Conservation (phyloP, 371 early-diverging fungal genomes). For the Mucor indicus region DNA sequence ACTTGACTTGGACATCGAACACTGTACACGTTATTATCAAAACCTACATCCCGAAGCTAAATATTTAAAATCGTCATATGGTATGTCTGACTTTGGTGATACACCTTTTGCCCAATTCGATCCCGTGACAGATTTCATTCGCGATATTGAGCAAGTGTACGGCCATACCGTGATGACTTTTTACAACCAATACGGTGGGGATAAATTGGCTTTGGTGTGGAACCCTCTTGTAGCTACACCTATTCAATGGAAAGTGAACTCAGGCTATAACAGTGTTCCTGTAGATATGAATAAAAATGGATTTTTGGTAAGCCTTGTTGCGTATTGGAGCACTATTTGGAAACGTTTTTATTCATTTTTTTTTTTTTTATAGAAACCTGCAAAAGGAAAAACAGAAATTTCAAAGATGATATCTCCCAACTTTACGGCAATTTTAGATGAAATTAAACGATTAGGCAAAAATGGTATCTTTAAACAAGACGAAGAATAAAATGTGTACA, state of each 20-base stretch:
- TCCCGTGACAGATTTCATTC: conserved; percentile 57
- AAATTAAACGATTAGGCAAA: conserved; percentile 51
- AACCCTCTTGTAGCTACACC: conserved; percentile 53
- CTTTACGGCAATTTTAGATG: conserved; percentile 63
- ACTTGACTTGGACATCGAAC: conserved; percentile 53
- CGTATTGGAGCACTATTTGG: neutral
- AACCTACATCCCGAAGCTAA: conserved; percentile 47
- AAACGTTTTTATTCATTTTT: neutral
- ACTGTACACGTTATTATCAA: conserved; percentile 64
- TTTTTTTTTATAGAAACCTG: conserved; percentile 26
- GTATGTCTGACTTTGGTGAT: conserved; percentile 39
- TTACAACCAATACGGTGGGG: conserved; percentile 77
- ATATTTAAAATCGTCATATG: conserved; percentile 24
- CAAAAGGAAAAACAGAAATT: conserved; percentile 36
- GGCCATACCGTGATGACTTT: conserved; percentile 64
- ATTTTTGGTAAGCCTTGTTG: conserved; percentile 36
- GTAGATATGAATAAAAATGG: conserved; percentile 55
- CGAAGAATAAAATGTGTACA: neutral
- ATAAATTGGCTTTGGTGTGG: conserved; percentile 71
- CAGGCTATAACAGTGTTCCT: conserved; percentile 60
- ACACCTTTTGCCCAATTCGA: conserved; percentile 58
- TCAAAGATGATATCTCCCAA: conserved; percentile 62
- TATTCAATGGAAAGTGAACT: conserved; percentile 64
- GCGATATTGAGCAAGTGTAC: conserved; percentile 57
- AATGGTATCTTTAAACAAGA: conserved; percentile 4